Conservation (phyloP, 768 basidiomycete species). For the Paxillus involutus region DNA sequence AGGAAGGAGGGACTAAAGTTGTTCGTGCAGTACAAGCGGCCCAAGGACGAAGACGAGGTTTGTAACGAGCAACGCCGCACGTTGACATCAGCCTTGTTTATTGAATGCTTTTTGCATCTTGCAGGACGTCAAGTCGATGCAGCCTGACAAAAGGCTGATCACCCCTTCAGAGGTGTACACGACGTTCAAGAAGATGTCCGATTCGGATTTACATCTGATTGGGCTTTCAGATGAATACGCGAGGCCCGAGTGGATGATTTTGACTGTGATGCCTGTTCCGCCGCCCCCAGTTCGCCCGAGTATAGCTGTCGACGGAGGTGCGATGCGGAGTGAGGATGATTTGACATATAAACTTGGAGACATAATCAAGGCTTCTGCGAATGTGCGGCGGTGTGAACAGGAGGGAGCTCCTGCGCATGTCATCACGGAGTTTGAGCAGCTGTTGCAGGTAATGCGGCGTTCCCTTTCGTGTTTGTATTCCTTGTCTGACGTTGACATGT, state of each 20-base stretch:
- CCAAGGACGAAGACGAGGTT: slow-evolving; percentile 95
- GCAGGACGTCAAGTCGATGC: slow-evolving; percentile 77
- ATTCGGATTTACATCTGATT: slow-evolving; percentile 82
- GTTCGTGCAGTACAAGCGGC: slow-evolving; percentile 90
- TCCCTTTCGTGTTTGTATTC: background rate
- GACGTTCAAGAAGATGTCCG: slow-evolving; percentile 93
- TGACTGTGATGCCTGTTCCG: slow-evolving; percentile 96
- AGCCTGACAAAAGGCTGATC: slow-evolving; percentile 81
- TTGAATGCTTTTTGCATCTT: slow-evolving; percentile 11
- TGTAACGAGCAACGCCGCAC: slow-evolving; percentile 29
- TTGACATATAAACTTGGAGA: slow-evolving; percentile 97
- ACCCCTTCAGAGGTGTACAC: slow-evolving; percentile 89
- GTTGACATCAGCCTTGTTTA: background rate
- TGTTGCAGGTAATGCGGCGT: slow-evolving; percentile 74
- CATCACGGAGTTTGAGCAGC: slow-evolving; percentile 92
- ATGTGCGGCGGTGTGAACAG: slow-evolving; percentile 88
- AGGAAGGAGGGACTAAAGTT: slow-evolving; percentile 95
- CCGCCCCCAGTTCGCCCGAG: slow-evolving; percentile 98
- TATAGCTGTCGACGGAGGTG: slow-evolving; percentile 95
- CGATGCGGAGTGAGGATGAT: slow-evolving; percentile 97
- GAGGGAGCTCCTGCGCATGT: slow-evolving; percentile 97
- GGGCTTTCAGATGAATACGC: slow-evolving; percentile 96
- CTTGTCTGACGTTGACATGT: background rate
- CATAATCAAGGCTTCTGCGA: slow-evolving; percentile 93
- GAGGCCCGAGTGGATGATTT: slow-evolving; percentile 99